Percentiles rank a stretch among this genome's conserved stretches.
These are phyloP conservation scores for Ustilago xerochloae DNA, from an alignment of 1,284 basidiomycete genomes.

Conservation along the genomic window DNA sequence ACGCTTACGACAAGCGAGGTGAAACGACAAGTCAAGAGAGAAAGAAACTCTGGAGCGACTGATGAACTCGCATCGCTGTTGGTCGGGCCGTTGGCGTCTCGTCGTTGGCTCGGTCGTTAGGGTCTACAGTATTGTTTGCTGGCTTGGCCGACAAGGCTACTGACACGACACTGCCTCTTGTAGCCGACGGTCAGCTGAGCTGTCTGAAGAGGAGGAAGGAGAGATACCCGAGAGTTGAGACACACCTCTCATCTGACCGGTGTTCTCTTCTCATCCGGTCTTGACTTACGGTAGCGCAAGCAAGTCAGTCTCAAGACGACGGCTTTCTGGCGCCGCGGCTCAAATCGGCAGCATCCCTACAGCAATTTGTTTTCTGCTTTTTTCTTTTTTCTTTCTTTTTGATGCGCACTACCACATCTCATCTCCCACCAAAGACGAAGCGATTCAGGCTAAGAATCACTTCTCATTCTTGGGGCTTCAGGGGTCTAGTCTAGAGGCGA, in stretches of 20 bases:
- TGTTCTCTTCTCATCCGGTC: background rate
- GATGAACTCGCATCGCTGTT: conserved; percentile 8
- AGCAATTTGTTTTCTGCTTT: background rate
- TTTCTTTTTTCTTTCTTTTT: background rate
- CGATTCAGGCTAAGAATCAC: too few relatives aligned
- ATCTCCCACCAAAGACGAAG: too few relatives aligned
- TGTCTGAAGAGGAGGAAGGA: background rate
- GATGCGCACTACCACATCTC: background rate
- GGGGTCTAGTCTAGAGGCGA: too few relatives aligned
- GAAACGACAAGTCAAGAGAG: background rate
- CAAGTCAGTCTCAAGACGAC: background rate
- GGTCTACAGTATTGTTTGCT: background rate
- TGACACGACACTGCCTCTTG: background rate
- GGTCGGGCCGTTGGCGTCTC: conserved; percentile 22
- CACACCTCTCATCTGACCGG: conserved; percentile 4
- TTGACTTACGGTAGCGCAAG: too few relatives aligned
- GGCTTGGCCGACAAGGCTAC: background rate
- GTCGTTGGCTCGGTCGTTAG: conserved; percentile 15
- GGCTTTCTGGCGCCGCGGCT: too few relatives aligned
- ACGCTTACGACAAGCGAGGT: background rate
- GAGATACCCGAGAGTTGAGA: conserved; percentile 1
- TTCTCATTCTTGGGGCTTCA: too few relatives aligned
- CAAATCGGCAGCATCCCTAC: background rate
- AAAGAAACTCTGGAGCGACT: background rate
- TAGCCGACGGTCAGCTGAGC: background rate